phyloP scores from a whole-genome alignment of 169 alveolate genomes.

The Plasmodium knowlesi region DNA sequence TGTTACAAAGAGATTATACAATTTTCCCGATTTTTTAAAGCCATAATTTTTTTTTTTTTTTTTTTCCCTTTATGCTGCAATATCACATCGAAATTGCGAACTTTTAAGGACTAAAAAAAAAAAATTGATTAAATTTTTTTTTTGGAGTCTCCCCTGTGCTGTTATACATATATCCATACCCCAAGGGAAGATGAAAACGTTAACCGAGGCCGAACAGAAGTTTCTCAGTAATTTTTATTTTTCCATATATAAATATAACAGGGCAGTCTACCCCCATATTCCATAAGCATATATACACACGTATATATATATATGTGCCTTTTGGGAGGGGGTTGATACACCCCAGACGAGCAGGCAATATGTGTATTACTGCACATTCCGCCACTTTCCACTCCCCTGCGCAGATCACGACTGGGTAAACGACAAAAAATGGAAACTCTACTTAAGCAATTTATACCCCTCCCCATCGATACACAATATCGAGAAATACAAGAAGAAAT shows the following conservation, averaged over 20 bases:
- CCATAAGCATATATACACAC: not conserved
- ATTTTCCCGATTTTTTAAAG: not conserved
- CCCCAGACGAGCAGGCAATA: not conserved
- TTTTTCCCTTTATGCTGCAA: not conserved
- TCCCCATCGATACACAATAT: conserved; percentile 66
- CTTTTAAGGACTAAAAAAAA: not conserved
- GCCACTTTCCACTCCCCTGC: not conserved
- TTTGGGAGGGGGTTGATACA: not conserved
- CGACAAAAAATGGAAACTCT: conserved; percentile 60
- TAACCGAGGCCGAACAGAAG: conserved; percentile 67
- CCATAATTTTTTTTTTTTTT: not conserved
- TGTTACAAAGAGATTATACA: not conserved
- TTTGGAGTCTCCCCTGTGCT: not conserved
- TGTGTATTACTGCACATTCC: not conserved
- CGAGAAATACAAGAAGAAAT: conserved; percentile 65
- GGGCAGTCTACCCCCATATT: not conserved
- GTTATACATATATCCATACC: not conserved
- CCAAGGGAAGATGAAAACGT: conserved; percentile 35
- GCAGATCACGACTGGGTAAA: conserved; percentile 75
- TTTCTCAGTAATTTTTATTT: conserved; percentile 28
- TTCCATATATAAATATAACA: not conserved
- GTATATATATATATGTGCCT: not conserved
- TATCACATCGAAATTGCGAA: not conserved
- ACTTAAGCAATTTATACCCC: conserved; percentile 51
- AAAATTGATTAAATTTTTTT: not conserved